A percentile compares a stretch with the other conserved stretches of the same genome.
phyloP scores from a whole-genome alignment of 176 grass and related monocot species.

The Neostapfia colusana region DNA sequence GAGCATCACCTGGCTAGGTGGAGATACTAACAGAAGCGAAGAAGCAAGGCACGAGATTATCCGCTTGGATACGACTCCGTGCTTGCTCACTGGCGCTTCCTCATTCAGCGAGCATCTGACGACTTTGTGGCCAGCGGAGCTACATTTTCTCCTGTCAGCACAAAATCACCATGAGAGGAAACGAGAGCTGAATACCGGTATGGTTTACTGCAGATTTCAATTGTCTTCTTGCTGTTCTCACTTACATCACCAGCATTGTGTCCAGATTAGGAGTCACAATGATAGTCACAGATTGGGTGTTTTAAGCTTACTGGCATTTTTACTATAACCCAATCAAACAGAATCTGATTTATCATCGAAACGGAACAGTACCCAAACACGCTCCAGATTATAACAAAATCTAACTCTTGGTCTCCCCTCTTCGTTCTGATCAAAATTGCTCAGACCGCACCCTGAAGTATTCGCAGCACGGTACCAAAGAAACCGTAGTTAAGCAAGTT shows the following conservation, averaged over 20 bases:
- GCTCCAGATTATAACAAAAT: neutral
- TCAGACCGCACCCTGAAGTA: neutral
- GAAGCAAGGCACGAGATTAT: constrained; percentile 62
- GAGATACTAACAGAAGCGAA: constrained; percentile 52
- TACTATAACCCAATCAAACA: neutral
- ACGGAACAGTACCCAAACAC: neutral
- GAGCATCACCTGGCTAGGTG: constrained; percentile 59
- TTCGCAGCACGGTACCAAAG: neutral
- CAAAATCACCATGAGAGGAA: neutral
- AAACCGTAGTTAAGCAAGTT: neutral
- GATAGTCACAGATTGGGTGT: neutral
- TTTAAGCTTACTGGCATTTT: neutral
- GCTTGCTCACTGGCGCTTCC: neutral
- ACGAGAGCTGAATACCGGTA: neutral
- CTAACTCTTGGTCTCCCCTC: neutral
- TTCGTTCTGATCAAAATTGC: neutral
- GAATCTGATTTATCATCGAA: neutral
- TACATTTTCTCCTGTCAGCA: constrained; percentile 26
- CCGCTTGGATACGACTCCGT: constrained; percentile 39
- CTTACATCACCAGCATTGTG: neutral
- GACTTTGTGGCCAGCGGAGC: neutral
- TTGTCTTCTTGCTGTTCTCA: neutral
- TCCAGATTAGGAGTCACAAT: neutral
- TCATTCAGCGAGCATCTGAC: constrained; percentile 29
- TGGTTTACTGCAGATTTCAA: neutral